Evolutionary conservation across 164 flowering plant genomes (phyloP).

Genomic region (Piper longum): DNA sequence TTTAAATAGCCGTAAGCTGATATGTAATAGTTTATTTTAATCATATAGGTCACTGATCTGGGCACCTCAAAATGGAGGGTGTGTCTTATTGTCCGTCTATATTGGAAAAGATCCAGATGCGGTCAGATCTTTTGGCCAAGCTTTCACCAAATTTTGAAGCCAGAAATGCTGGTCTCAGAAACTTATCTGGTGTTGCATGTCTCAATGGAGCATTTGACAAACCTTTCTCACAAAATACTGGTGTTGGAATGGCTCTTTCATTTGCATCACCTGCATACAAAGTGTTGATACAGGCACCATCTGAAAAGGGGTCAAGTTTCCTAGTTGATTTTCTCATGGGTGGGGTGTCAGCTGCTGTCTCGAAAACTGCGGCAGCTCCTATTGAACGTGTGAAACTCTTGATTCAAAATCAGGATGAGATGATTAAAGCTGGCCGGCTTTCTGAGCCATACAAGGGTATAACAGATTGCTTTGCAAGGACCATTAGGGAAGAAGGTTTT

Average conservation of each 20-base stretch:
- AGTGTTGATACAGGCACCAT: constrained; percentile 4
- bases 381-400: not conserved
- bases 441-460: constrained; percentile 5
- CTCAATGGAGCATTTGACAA: constrained; percentile 2
- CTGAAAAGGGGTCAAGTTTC: constrained; percentile 7
- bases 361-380: not conserved
- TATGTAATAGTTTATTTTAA: too few species aligned
- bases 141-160: constrained; percentile 29
- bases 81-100: too few species aligned
- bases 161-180: constrained; percentile 17
- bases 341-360: not conserved
- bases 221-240: not conserved
- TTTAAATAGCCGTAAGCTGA: too few species aligned
- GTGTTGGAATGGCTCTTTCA: too few species aligned
- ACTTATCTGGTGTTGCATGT: constrained; percentile 2
- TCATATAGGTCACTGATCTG: too few species aligned
- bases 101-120: constrained; percentile 14
- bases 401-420: too few species aligned
- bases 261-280: not conserved
- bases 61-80: too few species aligned
- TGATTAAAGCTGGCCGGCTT: too few species aligned
- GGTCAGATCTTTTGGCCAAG: constrained; percentile 32
- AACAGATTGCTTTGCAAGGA: constrained; percentile 8
- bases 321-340: constrained; percentile 7
- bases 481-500: constrained; percentile 10